Evolutionary conservation across 208 protist genomes (phyloP), one percentile per base, ranked within the genome.

Genomic region (Trypanosoma brucei): DNA sequence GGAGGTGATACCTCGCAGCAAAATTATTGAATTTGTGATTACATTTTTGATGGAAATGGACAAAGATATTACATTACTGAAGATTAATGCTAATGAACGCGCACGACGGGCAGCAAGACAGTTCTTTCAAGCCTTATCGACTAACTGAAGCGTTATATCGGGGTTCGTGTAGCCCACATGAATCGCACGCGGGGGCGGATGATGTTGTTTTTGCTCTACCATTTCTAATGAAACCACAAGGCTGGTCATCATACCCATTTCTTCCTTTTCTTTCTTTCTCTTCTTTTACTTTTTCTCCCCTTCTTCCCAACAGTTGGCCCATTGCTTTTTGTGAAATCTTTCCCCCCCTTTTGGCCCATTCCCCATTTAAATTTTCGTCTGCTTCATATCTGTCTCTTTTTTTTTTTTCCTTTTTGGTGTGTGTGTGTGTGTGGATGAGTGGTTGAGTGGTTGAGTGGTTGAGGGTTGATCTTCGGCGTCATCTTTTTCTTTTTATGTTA

Each of bases 1-100:
- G 6, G 95, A 98, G 73, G 51, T 55, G 35, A 97, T 98, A 88
- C 94, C 87, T 53, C 93, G 95, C 68, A 79, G 92, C 51, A 97
- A 96, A 61, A 71, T 99, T 36, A 84, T 99, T 50, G 89, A 98
- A 65, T 99, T 99, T 65, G 83, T 99, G 45, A 88, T 99, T 63
- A 55, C 78, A 9, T 98, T 99, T 66, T 83, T 98, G 57, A 64
- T 96, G 68, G 95, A 98, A 54, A 96, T 99, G 62, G 96, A 99
- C 73, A 94, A 89, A 37, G 96, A 99, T 68, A 90, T 99, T 51
- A 90, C 77, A 14, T 83, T 86, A 14, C 90, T 99, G 84, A 98
- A 98, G 70, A 62, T 99, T 42, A 50, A 70, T 55, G 62, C 72
- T 33, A 70, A 82, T 65, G 56, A 74, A 56, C 68, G 71, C 6